phyloP scores from a whole-genome alignment of 441 rosid genomes.

The Euphorbia celastroides region DNA sequence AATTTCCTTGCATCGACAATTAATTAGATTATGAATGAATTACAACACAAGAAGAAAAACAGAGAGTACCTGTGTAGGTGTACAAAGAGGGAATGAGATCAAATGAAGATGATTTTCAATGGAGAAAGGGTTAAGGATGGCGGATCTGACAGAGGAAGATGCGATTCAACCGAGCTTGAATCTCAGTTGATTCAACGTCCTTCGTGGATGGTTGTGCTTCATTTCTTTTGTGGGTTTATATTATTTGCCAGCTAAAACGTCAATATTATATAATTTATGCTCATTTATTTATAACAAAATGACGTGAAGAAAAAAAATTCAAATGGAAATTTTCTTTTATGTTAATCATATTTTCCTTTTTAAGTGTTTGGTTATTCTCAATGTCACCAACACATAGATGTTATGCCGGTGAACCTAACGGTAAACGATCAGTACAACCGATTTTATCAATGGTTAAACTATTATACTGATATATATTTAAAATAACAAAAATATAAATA shows the following conservation, averaged over 20 bases:
- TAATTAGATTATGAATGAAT: neutral
- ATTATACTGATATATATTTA: no score
- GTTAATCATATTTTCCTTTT: no score
- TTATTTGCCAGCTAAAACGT: neutral
- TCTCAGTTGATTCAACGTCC: conserved; percentile 7
- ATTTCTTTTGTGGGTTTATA: neutral
- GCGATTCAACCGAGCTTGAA: conserved; percentile 24
- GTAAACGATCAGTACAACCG: no score
- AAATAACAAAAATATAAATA: no score
- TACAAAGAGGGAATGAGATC: neutral
- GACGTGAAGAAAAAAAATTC: no score
- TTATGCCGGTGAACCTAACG: no score
- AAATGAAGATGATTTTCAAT: neutral
- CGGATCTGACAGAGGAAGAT: conserved; percentile 5
- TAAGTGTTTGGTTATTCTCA: no score
- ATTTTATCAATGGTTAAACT: no score
- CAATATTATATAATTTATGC: no score
- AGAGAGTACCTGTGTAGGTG: neutral
- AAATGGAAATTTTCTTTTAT: no score
- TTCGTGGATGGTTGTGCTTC: neutral
- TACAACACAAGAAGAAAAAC: neutral
- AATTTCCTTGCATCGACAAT: neutral
- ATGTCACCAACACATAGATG: no score
- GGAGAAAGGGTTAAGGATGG: neutral
- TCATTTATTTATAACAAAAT: no score